Base-by-base conservation (phyloP, 139 green algal genomes). In the Desmodesmus armatus region DNA sequence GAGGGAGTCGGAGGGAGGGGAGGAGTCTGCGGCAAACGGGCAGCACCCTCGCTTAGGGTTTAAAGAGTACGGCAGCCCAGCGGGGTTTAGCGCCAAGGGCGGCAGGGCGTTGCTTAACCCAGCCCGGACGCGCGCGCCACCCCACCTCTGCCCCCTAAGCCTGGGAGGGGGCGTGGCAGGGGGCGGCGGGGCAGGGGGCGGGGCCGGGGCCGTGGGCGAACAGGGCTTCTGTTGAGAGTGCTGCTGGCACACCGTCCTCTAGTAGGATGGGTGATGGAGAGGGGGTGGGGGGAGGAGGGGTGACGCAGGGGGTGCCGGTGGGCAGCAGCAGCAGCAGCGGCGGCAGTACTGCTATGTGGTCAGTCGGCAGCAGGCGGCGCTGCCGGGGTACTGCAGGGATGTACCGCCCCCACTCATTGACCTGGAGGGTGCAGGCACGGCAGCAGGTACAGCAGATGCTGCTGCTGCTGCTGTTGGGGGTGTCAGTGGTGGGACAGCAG, bases 341-440 rank as follows among this genome's bases (percentile, higher is more conserved):
- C 40, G 9, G 62, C n/a, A 63, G 37, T 84, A 77, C 31, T 66
- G 13, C 15, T 82, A 43, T 60, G 37, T 71, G 3, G 7, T 82
- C 25, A 55, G 72, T 41, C 47, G n/a, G 76, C 76, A 82, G 76
- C 76, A 82, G 40, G 76, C 76, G 3, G 76, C 41, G 3, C 33
- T 82, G 37, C 76, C 76, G 31, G 76, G 76, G 5, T 82, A 72
- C 35, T 82, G 76, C 55, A 71, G 76, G 31, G 76, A 82, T 15
- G 23, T 77, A 27, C 41, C 41, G 47, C 62, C 62, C 27, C 78
- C 60, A 44, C 40, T 39, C n/a, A n/a, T 15, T 29, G 66, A 13
- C 35, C 33, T 17, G 66, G 76, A 5, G 51, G 60, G 15, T 13
- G 78, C 39, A 23, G 78, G 41, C 29, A 62, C n/a, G 62, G 78